Conservation (phyloP, 768 basidiomycete species). For the Tricholoma bakamatsutake region DNA sequence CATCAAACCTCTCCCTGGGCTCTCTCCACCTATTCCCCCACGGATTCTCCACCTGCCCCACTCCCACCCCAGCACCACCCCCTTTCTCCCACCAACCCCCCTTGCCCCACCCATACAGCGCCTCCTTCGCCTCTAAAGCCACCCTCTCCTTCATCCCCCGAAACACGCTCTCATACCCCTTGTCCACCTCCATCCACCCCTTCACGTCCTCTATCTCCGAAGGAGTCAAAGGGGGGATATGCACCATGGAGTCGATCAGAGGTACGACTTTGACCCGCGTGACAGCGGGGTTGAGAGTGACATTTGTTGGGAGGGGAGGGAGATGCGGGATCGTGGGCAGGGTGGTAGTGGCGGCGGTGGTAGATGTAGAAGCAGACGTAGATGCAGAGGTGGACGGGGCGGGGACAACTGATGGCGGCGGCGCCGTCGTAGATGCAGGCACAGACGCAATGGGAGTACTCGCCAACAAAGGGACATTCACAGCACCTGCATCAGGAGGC, state of each 20-base stretch:
- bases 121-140: constrained; percentile 46
- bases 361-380: background rate
- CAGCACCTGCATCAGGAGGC: background rate
- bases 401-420: constrained; percentile 6
- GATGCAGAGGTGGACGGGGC: background rate
- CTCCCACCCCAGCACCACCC: constrained; percentile 46
- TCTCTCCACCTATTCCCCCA: constrained; percentile 30
- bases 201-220: constrained; percentile 49
- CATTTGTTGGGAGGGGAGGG: constrained; percentile 34
- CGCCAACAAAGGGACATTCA: background rate
- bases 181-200: constrained; percentile 61
- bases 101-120: constrained; percentile 36
- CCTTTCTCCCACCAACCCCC: constrained; percentile 42
- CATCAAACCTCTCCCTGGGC: constrained; percentile 46
- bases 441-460: background rate
- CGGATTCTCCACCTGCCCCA: constrained; percentile 45
- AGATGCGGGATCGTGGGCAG: constrained; percentile 6
- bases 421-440: background rate
- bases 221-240: constrained; percentile 48
- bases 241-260: constrained; percentile 40
- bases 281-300: constrained; percentile 46
- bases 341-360: constrained; percentile 4
- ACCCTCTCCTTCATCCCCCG: constrained; percentile 49
- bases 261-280: constrained; percentile 62
- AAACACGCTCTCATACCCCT: constrained; percentile 48